A percentile compares a stretch with the other conserved stretches of the same genome.
Conservation (phyloP, 768 basidiomycete genomes). For the Amanita pseudoporphyria region DNA sequence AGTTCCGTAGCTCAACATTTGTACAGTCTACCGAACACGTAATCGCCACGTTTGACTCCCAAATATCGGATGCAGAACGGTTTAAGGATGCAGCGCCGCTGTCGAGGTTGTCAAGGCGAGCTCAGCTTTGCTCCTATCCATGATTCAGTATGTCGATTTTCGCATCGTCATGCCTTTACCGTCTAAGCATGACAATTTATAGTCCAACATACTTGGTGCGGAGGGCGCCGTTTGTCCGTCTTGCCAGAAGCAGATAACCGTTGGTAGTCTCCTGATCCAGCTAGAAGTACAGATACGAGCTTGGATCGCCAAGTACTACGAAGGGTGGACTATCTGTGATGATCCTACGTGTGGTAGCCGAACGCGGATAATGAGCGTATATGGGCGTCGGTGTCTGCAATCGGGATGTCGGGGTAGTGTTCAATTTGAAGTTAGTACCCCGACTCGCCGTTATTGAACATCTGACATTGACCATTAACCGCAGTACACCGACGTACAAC, state of each 20-base stretch:
- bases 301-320: constrained; percentile 75
- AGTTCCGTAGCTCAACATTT: constrained; percentile 34
- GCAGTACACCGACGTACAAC: constrained; percentile 74
- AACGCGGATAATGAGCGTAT: constrained; percentile 92
- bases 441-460: neutral
- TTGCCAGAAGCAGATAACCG: constrained; percentile 45
- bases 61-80: constrained; percentile 78
- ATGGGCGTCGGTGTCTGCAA: constrained; percentile 73
- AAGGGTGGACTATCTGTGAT: constrained; percentile 82
- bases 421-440: constrained; percentile 55
- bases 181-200: constrained; percentile 4
- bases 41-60: constrained; percentile 80
- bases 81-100: constrained; percentile 74
- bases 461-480: neutral
- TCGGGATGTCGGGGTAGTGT: constrained; percentile 62
- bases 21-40: constrained; percentile 47
- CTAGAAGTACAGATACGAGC: constrained; percentile 80
- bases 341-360: constrained; percentile 76
- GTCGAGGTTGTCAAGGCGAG: constrained; percentile 60
- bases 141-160: constrained; percentile 37
- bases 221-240: constrained; percentile 63
- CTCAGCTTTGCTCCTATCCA: constrained; percentile 48
- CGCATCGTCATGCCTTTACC: neutral
- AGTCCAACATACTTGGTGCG: constrained; percentile 61
- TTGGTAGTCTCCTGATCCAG: constrained; percentile 68